Conservation (phyloP, 2,329 filamentous ascomycete species). For the Stenocarpella maydis region DNA sequence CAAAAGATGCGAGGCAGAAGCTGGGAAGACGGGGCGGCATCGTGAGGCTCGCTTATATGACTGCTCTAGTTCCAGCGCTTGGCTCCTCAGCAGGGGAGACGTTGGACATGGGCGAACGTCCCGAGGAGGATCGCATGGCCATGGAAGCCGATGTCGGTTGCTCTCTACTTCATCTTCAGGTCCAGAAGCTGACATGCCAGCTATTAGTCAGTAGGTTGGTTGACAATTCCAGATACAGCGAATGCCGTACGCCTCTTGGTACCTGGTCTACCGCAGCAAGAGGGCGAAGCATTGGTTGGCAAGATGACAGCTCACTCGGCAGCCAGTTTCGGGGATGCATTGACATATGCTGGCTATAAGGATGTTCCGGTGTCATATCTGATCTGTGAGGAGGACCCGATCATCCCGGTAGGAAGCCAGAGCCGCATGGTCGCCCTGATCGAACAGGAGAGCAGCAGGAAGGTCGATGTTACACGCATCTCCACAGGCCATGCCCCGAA, state of each 20-base stretch:
- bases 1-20: background rate
- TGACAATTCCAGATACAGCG: background rate
- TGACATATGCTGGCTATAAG: background rate
- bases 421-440: background rate
- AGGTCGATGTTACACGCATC: background rate
- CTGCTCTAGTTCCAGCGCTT: background rate
- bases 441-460: background rate
- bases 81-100: background rate
- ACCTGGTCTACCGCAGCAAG: background rate
- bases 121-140: background rate
- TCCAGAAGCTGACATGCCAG: background rate
- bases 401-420: background rate
- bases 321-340: background rate
- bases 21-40: constrained; percentile 26
- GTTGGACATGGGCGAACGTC: background rate
- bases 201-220: background rate
- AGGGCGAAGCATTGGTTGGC: background rate
- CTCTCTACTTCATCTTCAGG: background rate
- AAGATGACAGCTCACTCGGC: background rate
- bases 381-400: background rate
- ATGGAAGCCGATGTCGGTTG: background rate
- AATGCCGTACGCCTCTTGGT: background rate
- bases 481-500: background rate
- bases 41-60: constrained; percentile 23
- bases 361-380: background rate